These are phyloP conservation scores for Picochlorum sp. DNA, from an alignment of 139 green algal genomes.

Conservation along the genomic window DNA sequence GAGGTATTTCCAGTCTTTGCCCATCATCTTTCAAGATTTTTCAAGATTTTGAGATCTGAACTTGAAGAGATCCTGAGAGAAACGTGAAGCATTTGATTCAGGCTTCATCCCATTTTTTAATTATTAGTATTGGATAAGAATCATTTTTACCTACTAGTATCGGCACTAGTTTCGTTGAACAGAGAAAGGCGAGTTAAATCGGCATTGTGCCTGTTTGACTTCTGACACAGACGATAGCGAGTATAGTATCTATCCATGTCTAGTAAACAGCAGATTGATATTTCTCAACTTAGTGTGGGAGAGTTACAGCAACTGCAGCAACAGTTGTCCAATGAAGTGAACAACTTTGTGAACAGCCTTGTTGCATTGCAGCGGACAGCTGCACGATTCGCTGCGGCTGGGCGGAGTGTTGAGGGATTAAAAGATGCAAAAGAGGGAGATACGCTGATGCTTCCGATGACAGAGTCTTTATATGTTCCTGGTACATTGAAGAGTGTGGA, in stretches of 20 bases:
- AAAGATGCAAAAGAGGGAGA: slow-evolving; percentile 56
- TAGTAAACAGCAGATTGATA: slow-evolving; percentile 8
- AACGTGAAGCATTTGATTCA: no score
- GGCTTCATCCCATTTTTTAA: no score
- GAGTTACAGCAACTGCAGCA: slow-evolving; percentile 25
- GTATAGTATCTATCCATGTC: not conserved
- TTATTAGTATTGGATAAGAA: no score
- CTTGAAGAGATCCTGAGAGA: no score
- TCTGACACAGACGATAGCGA: not conserved
- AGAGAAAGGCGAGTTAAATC: not conserved
- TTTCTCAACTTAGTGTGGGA: slow-evolving; percentile 9
- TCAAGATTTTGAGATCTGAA: no score
- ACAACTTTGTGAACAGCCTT: slow-evolving; percentile 30
- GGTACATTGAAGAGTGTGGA: slow-evolving; percentile 57
- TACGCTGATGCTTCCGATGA: slow-evolving; percentile 79
- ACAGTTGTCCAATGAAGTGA: slow-evolving; percentile 34
- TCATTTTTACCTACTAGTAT: no score
- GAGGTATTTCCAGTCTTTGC: no score
- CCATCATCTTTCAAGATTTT: no score
- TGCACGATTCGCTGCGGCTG: slow-evolving; percentile 38
- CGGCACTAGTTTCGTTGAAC: no score
- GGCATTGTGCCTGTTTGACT: not conserved
- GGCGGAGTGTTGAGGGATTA: slow-evolving; percentile 38
- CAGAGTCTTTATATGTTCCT: slow-evolving; percentile 75
- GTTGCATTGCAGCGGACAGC: slow-evolving; percentile 41